Percentiles rank a stretch among this genome's conserved stretches.
These are phyloP conservation scores for Xylaria sp. DNA, from an alignment of 2,329 filamentous ascomycete species.

Conservation along the genomic window DNA sequence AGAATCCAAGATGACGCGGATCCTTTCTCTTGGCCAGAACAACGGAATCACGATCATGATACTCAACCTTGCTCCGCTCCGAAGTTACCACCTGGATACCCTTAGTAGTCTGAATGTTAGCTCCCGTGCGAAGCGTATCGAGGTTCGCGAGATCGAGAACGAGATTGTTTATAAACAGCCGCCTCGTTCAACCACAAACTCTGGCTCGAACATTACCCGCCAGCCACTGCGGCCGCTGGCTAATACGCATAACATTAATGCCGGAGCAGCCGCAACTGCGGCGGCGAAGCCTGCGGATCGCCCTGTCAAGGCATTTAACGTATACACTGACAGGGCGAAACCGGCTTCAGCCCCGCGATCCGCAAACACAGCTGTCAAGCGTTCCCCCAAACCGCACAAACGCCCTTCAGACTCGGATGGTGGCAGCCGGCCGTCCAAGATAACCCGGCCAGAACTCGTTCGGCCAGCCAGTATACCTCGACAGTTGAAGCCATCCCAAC, in stretches of 20 bases:
- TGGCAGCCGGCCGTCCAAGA: constrained; percentile 40
- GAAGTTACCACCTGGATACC: constrained; percentile 91
- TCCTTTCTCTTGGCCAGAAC: constrained; percentile 90
- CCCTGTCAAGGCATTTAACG: constrained; percentile 82
- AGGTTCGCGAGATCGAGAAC: constrained; percentile 94
- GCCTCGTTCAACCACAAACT: constrained; percentile 57
- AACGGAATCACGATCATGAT: constrained; percentile 97
- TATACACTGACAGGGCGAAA: constrained; percentile 78
- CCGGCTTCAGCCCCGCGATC: constrained; percentile 39
- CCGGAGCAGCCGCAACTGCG: constrained; percentile 58
- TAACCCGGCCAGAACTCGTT: constrained; percentile 34
- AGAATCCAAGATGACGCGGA: constrained; percentile 97
- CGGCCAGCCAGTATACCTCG: constrained; percentile 30
- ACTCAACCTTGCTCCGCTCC: constrained; percentile 87
- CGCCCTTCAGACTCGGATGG: constrained; percentile 50
- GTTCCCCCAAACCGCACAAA: constrained; percentile 45
- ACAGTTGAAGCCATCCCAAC: constrained; percentile 27
- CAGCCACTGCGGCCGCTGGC: constrained; percentile 82
- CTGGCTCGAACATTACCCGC: constrained; percentile 51
- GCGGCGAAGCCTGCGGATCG: constrained; percentile 64
- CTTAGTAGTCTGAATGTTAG: constrained; percentile 94
- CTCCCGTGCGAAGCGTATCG: constrained; percentile 93
- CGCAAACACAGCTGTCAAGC: constrained; percentile 36
- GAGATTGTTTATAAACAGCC: constrained; percentile 85
- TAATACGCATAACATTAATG: constrained; percentile 75